Evolutionary conservation across 331 rosid genomes (phyloP).

Genomic region (Stylosanthes scabra): DNA sequence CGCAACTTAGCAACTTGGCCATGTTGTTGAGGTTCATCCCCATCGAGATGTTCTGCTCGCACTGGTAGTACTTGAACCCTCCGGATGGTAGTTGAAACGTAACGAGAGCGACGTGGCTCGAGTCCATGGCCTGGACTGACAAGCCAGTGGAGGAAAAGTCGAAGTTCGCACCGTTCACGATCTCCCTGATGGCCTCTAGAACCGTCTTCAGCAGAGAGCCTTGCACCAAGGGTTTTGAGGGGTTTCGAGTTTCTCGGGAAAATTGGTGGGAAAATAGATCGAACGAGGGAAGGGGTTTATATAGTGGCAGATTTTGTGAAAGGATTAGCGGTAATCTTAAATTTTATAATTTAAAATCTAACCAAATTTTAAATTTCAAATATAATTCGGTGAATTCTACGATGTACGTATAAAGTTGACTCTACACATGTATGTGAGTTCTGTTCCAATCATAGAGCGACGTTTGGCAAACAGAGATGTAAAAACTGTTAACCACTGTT

Average conservation of each 20-base stretch:
- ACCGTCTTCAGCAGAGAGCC: constrained; percentile 96
- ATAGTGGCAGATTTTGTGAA: constrained; percentile 37
- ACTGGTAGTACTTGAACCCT: constrained; percentile 93
- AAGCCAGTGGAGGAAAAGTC: constrained; percentile 94
- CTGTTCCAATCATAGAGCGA: no score
- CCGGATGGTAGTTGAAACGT: constrained; percentile 85
- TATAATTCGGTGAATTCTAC: no score
- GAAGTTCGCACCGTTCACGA: constrained; percentile 96
- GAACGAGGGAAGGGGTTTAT: constrained; percentile 23
- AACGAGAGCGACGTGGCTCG: constrained; percentile 94
- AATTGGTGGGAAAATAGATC: background rate
- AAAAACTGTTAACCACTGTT: no score
- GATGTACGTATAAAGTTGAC: no score
- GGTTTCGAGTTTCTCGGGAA: background rate
- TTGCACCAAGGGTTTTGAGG: constrained; percentile 55
- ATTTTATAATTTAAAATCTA: no score
- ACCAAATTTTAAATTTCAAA: no score
- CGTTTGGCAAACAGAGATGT: no score
- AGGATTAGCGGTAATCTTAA: constrained; percentile 34
- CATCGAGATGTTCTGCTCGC: constrained; percentile 96
- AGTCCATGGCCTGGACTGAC: constrained; percentile 99
- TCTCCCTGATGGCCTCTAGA: constrained; percentile 78
- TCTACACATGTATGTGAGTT: no score
- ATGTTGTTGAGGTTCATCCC: constrained; percentile 89
- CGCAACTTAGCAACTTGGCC: constrained; percentile 92